Evolutionary conservation across 164 flowering plant genomes (phyloP), one percentile per base, ranked within the genome.

Genomic region (Vitis rotundifolia): DNA sequence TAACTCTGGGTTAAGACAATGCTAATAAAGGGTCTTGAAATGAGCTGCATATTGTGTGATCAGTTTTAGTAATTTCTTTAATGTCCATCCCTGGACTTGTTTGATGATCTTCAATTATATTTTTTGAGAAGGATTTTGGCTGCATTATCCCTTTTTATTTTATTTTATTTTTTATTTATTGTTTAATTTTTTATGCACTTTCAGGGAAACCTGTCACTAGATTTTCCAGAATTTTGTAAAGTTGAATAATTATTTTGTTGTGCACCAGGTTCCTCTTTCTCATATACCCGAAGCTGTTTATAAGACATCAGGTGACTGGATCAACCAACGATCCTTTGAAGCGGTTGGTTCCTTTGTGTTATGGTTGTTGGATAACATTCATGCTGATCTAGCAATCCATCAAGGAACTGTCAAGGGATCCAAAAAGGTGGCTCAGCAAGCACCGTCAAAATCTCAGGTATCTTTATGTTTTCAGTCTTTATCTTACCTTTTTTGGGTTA

Each of bases 391-490:
- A 44, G 77, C 74, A 11, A 63, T 15, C 49, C 87, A 78, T 31
- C 76, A 71, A 57, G 75, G 54, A 13, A 61, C 54, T 62, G 68
- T 59, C 12, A 84, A 84, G 77, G 83, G 84, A 29, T 75, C 81
- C 19, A 82, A 82, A 60, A 82, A 78, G 69, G 81, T 37, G 10
- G 78, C 16, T 4, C 88, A 80, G 53, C 82, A 67, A 13, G 59
- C 80, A 57, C 51, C 84, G n/a, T 77, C 86, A 29, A 85, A 81
- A 65, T 79, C 84, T 71, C 86, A 72, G 81, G 85, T 82, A 70
- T 37, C 13, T 58, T 44, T 28, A 48, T 63, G 54, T 28, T 49
- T 16, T 49, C 14, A 13, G 14, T 53, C n/a, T 22, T 22, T 53
- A 53, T 53, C n/a, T 53, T 11, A 2, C n/a, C 5, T 53, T 12